A percentile compares a stretch with the other conserved stretches of the same genome.
These are phyloP conservation scores for Starmerella powellii DNA, from an alignment of 805 yeast species.

Conservation along the genomic window DNA sequence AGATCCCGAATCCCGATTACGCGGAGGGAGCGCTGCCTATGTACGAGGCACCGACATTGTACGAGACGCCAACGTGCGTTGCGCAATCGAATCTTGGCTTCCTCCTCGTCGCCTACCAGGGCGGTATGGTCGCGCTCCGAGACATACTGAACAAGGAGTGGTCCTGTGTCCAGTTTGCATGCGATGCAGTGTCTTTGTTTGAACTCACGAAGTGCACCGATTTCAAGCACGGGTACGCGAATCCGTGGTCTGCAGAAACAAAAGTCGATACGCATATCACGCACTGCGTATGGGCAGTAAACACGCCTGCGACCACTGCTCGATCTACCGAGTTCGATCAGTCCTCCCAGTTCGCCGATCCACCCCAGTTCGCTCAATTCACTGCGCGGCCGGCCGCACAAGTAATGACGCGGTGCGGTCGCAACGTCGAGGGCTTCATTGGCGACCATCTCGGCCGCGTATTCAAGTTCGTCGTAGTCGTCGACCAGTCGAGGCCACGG, in stretches of 20 bases:
- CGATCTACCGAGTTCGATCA: no score
- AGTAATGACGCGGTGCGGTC: no score
- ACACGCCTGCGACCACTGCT: no score
- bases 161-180: background rate
- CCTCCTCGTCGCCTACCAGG: background rate
- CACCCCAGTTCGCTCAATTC: no score
- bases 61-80: background rate
- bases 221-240: no score
- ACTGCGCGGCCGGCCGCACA: no score
- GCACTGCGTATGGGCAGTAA: no score
- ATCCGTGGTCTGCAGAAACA: no score
- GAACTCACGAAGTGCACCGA: background rate
- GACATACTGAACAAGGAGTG: background rate
- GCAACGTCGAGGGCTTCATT: constrained; percentile 2
- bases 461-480: background rate
- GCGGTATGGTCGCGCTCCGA: background rate
- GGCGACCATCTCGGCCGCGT: constrained; percentile 9
- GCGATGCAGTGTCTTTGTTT: background rate
- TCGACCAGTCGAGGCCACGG: background rate
- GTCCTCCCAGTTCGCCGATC: no score
- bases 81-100: background rate
- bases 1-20: background rate
- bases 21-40: background rate
- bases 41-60: no score
- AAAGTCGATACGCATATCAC: no score